Evolutionary conservation across 345 rosid species (phyloP).

Genomic region (Camelina sativa): DNA sequence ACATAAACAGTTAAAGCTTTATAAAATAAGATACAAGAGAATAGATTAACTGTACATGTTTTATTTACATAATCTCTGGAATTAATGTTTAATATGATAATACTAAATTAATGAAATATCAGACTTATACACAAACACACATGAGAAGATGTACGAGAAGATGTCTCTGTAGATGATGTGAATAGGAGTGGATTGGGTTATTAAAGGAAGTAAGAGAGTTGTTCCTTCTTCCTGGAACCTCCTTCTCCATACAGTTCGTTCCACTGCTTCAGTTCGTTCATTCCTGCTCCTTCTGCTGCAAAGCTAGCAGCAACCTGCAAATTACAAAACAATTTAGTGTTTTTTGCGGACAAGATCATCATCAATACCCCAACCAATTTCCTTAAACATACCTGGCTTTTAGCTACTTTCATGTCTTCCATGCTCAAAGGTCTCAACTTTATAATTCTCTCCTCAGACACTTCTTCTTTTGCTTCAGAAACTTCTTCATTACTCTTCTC

Average conservation of each 20-base stretch:
- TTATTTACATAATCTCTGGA: constrained; percentile 30
- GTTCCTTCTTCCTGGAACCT: constrained; percentile 92
- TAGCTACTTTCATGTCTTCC: constrained; percentile 96
- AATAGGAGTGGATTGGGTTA: not conserved
- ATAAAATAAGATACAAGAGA: constrained; percentile 24
- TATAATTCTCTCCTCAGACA: constrained; percentile 59
- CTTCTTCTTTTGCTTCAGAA: constrained; percentile 55
- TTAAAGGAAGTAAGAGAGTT: constrained; percentile 85
- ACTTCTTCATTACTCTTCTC: constrained; percentile 53
- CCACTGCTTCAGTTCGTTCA: constrained; percentile 92
- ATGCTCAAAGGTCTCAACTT: constrained; percentile 74
- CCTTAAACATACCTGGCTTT: constrained; percentile 66
- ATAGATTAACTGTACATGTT: constrained; percentile 24
- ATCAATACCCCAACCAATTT: constrained; percentile 15
- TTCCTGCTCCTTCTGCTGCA: constrained; percentile 77
- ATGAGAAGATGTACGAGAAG: not conserved
- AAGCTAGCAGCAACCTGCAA: constrained; percentile 91
- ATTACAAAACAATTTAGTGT: not conserved
- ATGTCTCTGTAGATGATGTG: constrained; percentile 19
- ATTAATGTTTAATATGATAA: constrained; percentile 6
- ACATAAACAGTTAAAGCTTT: constrained; percentile 19
- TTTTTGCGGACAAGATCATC: constrained; percentile 19
- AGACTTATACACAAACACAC: not conserved
- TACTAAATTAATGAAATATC: constrained; percentile 30
- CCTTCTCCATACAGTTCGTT: constrained; percentile 91